Percentiles rank a stretch among this genome's conserved stretches.
phyloP scores from a whole-genome alignment of 352 stramenopile genomes.

The Phytophthora fragariaefolia region DNA sequence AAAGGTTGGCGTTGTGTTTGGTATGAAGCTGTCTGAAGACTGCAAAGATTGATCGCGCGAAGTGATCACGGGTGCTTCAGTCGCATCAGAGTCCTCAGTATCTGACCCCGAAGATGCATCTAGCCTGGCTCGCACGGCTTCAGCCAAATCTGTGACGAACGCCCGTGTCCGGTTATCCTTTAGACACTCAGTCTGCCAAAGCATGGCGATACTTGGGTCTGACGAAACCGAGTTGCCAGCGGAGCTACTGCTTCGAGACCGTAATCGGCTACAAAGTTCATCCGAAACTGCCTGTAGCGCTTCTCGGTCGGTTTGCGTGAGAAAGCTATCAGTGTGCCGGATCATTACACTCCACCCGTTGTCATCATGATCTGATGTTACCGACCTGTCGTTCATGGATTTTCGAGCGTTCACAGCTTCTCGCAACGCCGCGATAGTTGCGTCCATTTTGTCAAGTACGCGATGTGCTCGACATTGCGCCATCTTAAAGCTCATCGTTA shows the following conservation, averaged over 20 bases:
- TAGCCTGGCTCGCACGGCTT: conserved; percentile 49
- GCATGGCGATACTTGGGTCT: conserved; percentile 34
- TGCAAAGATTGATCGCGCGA: conserved; percentile 14
- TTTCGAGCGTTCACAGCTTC: conserved; percentile 32
- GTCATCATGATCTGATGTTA: conserved; percentile 4
- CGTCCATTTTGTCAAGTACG: conserved; percentile 65
- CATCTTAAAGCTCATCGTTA: conserved; percentile 74
- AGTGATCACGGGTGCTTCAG: conserved; percentile 28
- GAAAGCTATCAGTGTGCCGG: conserved; percentile 41
- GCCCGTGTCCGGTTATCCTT: conserved; percentile 48
- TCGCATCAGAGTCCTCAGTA: conserved; percentile 50
- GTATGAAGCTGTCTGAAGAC: not conserved
- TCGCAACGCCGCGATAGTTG: conserved; percentile 53
- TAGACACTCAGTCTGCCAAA: conserved; percentile 60
- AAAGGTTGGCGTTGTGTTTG: conserved; percentile 12
- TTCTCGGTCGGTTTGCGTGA: conserved; percentile 58
- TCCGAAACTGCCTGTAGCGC: conserved; percentile 44
- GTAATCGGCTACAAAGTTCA: conserved; percentile 35
- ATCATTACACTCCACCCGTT: conserved; percentile 35
- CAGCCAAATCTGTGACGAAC: conserved; percentile 64
- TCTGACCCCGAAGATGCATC: conserved; percentile 55
- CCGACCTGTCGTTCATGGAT: not conserved
- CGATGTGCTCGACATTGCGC: conserved; percentile 64
- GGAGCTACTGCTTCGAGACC: conserved; percentile 21
- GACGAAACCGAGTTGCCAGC: conserved; percentile 4